Evolutionary conservation across 306 rosid genomes (phyloP), one percentile per base, ranked within the genome.

Genomic region (Aeschynomene evenia): DNA sequence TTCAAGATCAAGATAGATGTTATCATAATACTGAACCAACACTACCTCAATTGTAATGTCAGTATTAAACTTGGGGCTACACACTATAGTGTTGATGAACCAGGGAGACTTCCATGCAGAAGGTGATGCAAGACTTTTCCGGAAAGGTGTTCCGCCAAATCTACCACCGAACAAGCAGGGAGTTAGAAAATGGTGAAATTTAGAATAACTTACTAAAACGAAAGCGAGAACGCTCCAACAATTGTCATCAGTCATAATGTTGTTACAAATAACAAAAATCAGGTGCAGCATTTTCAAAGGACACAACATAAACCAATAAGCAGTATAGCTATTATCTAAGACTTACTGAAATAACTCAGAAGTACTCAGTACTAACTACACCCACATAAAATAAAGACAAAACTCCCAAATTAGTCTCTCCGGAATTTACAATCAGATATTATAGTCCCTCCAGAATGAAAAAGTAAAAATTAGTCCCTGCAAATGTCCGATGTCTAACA

Each of bases 71-170:
- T 86, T 85, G 21, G 96, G 85, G 64, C 90, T 86, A 57, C 84
- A 78, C 34, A 90, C 49, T 73, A 88, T 86, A 22, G 97, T 74
- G 66, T 88, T 86, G 53, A 87, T 51, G 68, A 93, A 81, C 98
- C 98, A 93, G 18, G 98, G 98, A 45, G 98, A 93, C 72, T 86
- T 93, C 98, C 97, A 93, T 24, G 96, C 89, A 3, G 98, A 90
- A 72, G 98, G 98, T 46, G 98, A 93, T 76, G 90, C 97, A 1
- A 93, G 72, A 79, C 98, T 80, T 84, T 89, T 83, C 78, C 77
- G 82, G 70, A 82, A 91, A 34, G 97, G 96, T 58, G 97, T 90
- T 66, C 79, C 87, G 18, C 94, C 90, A 26, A 90, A 90, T 63
- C 98, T 90, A 50, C 21, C 37, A 64, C 9, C 24, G 26, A 79